phyloP scores from a whole-genome alignment of 352 stramenopile genomes.

The Phytopythium vexans region DNA sequence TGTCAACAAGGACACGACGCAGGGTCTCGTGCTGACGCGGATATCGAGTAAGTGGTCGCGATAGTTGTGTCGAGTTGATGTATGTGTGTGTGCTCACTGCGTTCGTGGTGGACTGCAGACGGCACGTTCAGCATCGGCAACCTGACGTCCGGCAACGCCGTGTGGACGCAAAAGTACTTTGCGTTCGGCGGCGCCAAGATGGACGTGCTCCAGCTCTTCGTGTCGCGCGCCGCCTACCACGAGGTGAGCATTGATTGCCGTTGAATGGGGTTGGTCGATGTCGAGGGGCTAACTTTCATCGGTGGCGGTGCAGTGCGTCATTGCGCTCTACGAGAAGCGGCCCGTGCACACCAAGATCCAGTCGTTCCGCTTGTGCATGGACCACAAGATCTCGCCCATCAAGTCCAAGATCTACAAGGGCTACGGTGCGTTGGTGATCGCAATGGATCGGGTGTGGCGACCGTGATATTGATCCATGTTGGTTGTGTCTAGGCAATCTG shows the following conservation, averaged over 20 bases:
- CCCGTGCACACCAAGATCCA: constrained; percentile 81
- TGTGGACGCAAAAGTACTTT: constrained; percentile 79
- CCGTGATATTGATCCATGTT: background rate
- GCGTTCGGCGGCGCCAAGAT: constrained; percentile 78
- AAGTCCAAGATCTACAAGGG: constrained; percentile 89
- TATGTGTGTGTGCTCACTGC: constrained; percentile 9
- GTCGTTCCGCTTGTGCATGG: constrained; percentile 74
- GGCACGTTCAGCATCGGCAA: constrained; percentile 84
- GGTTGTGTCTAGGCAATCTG: constrained; percentile 44
- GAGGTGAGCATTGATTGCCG: constrained; percentile 30
- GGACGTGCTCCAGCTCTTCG: constrained; percentile 82
- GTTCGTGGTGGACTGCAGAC: constrained; percentile 34
- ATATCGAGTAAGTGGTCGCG: constrained; percentile 68
- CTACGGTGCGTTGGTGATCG: constrained; percentile 36
- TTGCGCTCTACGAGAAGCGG: constrained; percentile 83
- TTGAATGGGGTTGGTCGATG: constrained; percentile 1
- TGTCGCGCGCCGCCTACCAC: constrained; percentile 78
- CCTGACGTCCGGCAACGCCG: constrained; percentile 70
- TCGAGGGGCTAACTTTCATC: background rate
- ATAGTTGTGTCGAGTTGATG: background rate
- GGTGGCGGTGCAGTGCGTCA: constrained; percentile 48
- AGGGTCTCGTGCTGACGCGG: constrained; percentile 67
- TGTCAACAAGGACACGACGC: constrained; percentile 65
- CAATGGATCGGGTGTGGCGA: background rate
- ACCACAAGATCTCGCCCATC: constrained; percentile 85